Conservation (phyloP, 805 yeast genomes). For the Barnettozyma californica region DNA sequence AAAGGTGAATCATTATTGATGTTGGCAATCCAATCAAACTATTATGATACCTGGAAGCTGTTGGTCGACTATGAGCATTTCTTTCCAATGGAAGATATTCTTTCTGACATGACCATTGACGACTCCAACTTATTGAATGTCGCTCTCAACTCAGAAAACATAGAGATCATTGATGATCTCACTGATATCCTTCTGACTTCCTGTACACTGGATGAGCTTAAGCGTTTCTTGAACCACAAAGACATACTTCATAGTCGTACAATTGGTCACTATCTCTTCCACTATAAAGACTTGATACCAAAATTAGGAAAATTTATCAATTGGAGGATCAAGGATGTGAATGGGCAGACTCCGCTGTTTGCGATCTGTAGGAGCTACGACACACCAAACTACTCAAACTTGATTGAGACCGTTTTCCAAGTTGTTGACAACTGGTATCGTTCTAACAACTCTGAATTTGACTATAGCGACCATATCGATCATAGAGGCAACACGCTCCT, state of each 20-base stretch:
- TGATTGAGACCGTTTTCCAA: constrained; percentile 43
- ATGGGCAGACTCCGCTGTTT: constrained; percentile 74
- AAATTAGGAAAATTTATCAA: constrained; percentile 53
- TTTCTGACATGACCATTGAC: constrained; percentile 53
- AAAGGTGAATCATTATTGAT: constrained; percentile 71
- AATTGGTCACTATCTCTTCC: constrained; percentile 70
- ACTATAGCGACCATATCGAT: constrained; percentile 64
- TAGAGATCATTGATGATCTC: constrained; percentile 41
- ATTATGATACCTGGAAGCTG: constrained; percentile 42
- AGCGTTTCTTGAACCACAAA: constrained; percentile 39
- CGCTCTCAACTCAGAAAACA: constrained; percentile 54
- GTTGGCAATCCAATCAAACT: constrained; percentile 50
- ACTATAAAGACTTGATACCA: constrained; percentile 45
- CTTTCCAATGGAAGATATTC: constrained; percentile 60
- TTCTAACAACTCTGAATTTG: constrained; percentile 27
- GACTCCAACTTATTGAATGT: constrained; percentile 54
- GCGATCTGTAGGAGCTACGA: constrained; percentile 78
- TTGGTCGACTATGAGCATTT: constrained; percentile 40
- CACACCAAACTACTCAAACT: constrained; percentile 50
- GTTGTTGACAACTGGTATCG: constrained; percentile 41
- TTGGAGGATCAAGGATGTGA: constrained; percentile 64
- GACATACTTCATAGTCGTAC: constrained; percentile 53
- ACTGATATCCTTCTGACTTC: constrained; percentile 38
- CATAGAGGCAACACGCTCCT: constrained; percentile 67
- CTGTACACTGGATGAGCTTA: constrained; percentile 41